These are phyloP conservation scores for Penicillium brevicompactum DNA, from an alignment of 2,329 filamentous ascomycete species.

Conservation along the genomic window DNA sequence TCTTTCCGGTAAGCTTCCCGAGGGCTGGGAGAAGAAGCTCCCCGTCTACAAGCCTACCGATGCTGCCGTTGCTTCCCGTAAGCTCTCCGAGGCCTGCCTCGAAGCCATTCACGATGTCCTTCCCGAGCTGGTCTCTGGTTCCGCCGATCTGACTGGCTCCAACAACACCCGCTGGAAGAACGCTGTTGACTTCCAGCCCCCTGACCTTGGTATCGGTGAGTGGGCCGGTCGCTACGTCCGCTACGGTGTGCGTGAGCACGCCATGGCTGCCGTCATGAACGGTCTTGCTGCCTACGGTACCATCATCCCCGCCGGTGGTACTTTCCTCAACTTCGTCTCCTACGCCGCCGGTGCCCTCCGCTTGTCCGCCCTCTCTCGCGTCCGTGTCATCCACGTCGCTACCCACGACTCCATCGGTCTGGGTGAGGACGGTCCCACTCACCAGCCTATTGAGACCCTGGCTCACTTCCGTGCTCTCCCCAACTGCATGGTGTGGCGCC, in stretches of 20 bases:
- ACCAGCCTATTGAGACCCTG: constrained; percentile 98
- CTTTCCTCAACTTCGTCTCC: constrained; percentile 99
- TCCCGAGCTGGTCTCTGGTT: constrained; percentile 92
- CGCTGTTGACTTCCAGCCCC: constrained; percentile 95
- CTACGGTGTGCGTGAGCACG: constrained; percentile 56
- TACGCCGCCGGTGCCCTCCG: constrained; percentile 95
- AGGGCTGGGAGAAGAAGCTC: constrained; percentile 94
- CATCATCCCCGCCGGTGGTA: constrained; percentile 89
- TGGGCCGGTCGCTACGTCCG: constrained; percentile 82
- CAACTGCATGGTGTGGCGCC: constrained; percentile 99
- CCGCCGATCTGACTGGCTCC: constrained; percentile 95
- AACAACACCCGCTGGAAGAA: constrained; percentile 99
- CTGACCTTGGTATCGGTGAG: constrained; percentile 79
- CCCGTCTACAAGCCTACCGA: constrained; percentile 89
- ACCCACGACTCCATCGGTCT: constrained; percentile 99
- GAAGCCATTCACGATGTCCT: constrained; percentile 79
- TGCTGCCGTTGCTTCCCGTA: constrained; percentile 84
- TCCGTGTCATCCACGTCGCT: constrained; percentile 91
- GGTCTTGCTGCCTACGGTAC: constrained; percentile 94
- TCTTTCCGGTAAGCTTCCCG: constrained; percentile 78
- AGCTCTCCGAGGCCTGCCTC: constrained; percentile 93
- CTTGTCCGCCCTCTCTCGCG: constrained; percentile 86
- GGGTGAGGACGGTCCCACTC: constrained; percentile 96
- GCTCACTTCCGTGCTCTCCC: constrained; percentile 98
- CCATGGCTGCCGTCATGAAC: constrained; percentile 58